Percentiles rank a stretch among this genome's conserved stretches.
phyloP scores from a whole-genome alignment of 1,284 basidiomycete genomes.

The Microstroma glucosiphilum region DNA sequence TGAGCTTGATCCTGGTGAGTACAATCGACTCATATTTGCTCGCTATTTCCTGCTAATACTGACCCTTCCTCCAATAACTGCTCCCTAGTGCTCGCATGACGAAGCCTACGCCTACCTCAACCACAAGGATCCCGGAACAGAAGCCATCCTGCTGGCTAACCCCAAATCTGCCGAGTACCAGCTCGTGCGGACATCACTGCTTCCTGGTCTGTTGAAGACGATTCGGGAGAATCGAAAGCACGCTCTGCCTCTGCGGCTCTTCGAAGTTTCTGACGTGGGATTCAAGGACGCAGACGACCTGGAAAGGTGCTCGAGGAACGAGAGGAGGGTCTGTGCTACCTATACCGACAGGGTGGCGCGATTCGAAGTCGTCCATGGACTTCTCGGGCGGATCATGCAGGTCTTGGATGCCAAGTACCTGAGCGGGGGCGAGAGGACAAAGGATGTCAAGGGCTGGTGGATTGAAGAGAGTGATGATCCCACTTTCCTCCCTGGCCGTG shows the following conservation, averaged over 20 bases:
- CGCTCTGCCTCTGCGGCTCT: conserved; percentile 82
- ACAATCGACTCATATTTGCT: conserved; percentile 41
- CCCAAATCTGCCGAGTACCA: conserved; percentile 97
- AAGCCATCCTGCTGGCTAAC: conserved; percentile 85
- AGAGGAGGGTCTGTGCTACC: conserved; percentile 77
- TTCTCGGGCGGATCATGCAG: conserved; percentile 89
- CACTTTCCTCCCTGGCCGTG: conserved; percentile 89
- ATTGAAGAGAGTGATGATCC: conserved; percentile 77
- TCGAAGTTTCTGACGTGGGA: conserved; percentile 88
- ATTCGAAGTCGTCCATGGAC: conserved; percentile 92
- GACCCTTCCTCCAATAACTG: background rate
- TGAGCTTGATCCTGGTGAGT: conserved; percentile 72
- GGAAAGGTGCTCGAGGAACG: conserved; percentile 81
- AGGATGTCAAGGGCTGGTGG: conserved; percentile 71
- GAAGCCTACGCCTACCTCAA: conserved; percentile 95
- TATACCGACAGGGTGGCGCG: conserved; percentile 95
- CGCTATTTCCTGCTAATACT: background rate
- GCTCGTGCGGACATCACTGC: conserved; percentile 87
- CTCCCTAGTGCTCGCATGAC: conserved; percentile 79
- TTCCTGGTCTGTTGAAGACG: conserved; percentile 93
- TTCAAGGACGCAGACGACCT: conserved; percentile 66
- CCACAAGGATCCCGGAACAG: conserved; percentile 69
- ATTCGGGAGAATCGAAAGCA: conserved; percentile 93
- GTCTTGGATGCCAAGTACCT: conserved; percentile 72
- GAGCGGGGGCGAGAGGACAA: conserved; percentile 59